Evolutionary conservation across 148 eudicot genomes (phyloP).

Genomic region (Polygonum maritimum): DNA sequence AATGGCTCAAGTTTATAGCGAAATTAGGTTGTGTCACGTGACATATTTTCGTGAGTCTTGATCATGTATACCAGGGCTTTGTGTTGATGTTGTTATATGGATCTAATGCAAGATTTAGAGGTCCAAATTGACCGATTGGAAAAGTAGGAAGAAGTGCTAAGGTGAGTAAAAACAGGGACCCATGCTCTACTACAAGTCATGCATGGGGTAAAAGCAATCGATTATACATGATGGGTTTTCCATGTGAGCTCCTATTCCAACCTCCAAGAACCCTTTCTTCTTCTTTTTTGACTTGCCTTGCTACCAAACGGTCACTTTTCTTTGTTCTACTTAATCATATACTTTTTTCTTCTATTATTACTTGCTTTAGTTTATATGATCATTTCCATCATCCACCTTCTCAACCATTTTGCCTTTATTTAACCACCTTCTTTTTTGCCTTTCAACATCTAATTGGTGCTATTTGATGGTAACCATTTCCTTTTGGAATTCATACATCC

Average conservation of each 20-base stretch:
- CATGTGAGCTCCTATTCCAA: constrained; percentile 16
- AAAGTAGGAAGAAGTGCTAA: neutral
- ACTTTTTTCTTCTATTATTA: neutral
- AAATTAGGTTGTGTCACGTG: neutral
- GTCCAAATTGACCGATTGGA: neutral
- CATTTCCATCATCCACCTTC: constrained; percentile 10
- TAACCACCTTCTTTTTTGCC: neutral
- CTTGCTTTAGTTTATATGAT: neutral
- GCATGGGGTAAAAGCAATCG: constrained; percentile 14
- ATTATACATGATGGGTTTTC: constrained; percentile 22
- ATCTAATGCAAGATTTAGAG: neutral
- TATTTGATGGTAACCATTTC: neutral
- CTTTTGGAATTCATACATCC: neutral
- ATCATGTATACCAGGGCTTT: neutral
- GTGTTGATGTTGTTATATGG: neutral
- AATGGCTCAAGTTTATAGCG: too few species aligned
- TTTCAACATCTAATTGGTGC: neutral
- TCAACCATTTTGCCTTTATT: neutral
- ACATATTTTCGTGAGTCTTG: neutral
- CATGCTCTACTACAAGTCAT: neutral
- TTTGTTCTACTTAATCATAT: neutral
- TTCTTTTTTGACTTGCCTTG: constrained; percentile 2
- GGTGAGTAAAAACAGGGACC: neutral
- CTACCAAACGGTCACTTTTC: neutral
- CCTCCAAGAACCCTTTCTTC: neutral